A percentile compares a stretch with the other conserved stretches of the same genome.
These are phyloP conservation scores for Grifola frondosa DNA, from an alignment of 1,284 basidiomycete genomes.

Conservation along the genomic window DNA sequence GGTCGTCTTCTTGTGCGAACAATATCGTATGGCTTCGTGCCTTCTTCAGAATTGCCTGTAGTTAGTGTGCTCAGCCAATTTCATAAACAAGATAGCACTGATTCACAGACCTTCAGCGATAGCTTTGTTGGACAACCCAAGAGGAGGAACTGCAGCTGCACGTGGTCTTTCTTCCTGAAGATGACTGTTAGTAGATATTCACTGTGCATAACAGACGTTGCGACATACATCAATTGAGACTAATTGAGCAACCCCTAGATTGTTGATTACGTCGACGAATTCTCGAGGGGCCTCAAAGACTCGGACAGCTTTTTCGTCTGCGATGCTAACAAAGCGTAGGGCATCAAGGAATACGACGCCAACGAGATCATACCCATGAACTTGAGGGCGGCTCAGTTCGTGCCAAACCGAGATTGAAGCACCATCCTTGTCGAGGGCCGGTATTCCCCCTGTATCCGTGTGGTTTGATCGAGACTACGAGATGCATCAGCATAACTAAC, in stretches of 20 bases:
- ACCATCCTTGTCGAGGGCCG: constrained; percentile 22
- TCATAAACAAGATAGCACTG: neutral
- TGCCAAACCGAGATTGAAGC: constrained; percentile 60
- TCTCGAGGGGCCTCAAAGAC: constrained; percentile 86
- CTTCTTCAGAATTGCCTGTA: neutral
- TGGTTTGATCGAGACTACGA: constrained; percentile 81
- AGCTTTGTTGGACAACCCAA: constrained; percentile 74
- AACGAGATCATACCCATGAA: constrained; percentile 93
- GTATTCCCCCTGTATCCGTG: constrained; percentile 75
- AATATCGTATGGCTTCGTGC: constrained; percentile 9
- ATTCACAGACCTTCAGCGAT: constrained; percentile 51
- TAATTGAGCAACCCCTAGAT: constrained; percentile 49
- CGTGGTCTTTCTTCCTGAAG: constrained; percentile 43
- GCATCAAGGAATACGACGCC: constrained; percentile 75
- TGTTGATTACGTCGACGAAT: constrained; percentile 66
- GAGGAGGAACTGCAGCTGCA: constrained; percentile 73
- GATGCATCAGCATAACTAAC: neutral
- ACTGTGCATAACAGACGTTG: neutral
- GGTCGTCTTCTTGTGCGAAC: constrained; percentile 50
- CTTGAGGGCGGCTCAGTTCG: constrained; percentile 87
- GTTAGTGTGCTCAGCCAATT: neutral
- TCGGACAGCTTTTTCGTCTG: constrained; percentile 90
- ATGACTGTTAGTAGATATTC: neutral
- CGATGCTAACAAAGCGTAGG: constrained; percentile 80
- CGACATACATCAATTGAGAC: constrained; percentile 21